Conservation (phyloP, 2,329 filamentous ascomycete species). For the Eurotiales sp. region DNA sequence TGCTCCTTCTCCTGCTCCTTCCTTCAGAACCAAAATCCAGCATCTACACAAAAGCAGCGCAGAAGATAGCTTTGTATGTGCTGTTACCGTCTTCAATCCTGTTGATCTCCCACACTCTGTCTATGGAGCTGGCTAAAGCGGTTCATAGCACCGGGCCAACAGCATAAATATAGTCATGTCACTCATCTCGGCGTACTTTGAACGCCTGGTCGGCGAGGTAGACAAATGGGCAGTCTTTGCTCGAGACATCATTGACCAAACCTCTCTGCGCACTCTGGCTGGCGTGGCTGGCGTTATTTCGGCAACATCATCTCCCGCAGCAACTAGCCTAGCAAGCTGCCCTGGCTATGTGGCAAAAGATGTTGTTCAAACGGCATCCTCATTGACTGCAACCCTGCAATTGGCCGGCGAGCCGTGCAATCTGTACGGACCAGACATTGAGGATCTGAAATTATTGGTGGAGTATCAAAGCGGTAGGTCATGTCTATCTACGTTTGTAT, state of each 20-base stretch:
- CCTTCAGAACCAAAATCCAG: background rate
- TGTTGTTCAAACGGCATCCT: slow-evolving; percentile 20
- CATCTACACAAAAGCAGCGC: too few relatives aligned
- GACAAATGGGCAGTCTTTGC: slow-evolving; percentile 7
- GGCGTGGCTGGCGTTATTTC: slow-evolving; percentile 9
- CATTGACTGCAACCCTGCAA: slow-evolving; percentile 59
- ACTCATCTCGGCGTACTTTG: slow-evolving; percentile 3
- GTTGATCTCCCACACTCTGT: background rate
- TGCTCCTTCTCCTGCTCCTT: background rate
- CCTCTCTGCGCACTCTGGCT: slow-evolving; percentile 7
- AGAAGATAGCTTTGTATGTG: too few relatives aligned
- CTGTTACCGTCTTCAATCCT: too few relatives aligned
- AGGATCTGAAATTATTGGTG: slow-evolving; percentile 55
- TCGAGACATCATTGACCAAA: slow-evolving; percentile 9
- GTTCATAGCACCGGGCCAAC: too few relatives aligned
- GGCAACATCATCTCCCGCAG: background rate
- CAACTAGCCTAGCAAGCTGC: slow-evolving; percentile 19
- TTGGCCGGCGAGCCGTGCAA: slow-evolving; percentile 66
- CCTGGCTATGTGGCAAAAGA: slow-evolving; percentile 37
- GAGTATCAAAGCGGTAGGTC: slow-evolving; percentile 57
- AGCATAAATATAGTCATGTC: slow-evolving; percentile 5
- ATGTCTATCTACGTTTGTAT: slow-evolving; percentile 27
- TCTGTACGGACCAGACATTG: slow-evolving; percentile 56
- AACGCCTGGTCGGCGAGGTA: background rate
- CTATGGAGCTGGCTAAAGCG: background rate